Evolutionary conservation across 1,139 yeast species (phyloP), one percentile per base, ranked within the genome.

Genomic region (Zygoascus sp.): DNA sequence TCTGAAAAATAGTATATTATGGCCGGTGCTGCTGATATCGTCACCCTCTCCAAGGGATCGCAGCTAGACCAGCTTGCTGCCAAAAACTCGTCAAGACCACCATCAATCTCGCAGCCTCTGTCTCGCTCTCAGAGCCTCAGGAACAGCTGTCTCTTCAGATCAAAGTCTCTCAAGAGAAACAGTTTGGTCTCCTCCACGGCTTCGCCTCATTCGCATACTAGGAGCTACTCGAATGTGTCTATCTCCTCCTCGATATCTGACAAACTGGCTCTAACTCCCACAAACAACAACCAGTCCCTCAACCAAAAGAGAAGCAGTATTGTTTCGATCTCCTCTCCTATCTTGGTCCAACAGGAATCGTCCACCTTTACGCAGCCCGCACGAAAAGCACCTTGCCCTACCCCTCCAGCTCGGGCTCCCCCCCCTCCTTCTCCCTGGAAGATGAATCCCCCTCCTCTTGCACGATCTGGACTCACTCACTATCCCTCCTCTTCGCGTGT

Each of bases 201-300:
- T 28, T 30, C 34, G 11, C 17, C 34, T 15, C 13, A 15, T 9
- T 13, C 34, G 8, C 34, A 30, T 13, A 8, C 16, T 30, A 15
- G 34, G 17, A 30, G 16, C 2, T 4, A 4, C 9, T 30, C 34
- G 34, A 30, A 30, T 30, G 34, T 30, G 17, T 30, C 34, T n/a
- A n/a, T 30, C 17, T 30, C 34, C 34, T 30, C 34, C 16, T 30
- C 34, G 34, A 15, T 30, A n/a, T 30, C 34, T 30, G 34, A 30
- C 34, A 30, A 30, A 30, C 17, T 30, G 17, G 17, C 34, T 11
- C 13, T 7, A 15, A n/a, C 17, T 15, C 34, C 34, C 34, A 25
- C 28, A 25, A 25, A 25, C 7, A 25, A 25, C 28, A n/a, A n/a
- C n/a, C 27, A 23, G 27, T 23, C 27, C 27, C 11, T 3, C 6